Percentiles rank a stretch among this genome's conserved stretches.
Evolutionary conservation across 2,329 filamentous ascomycete species (phyloP).

Genomic region (Paraphaeosphaeria minitans): DNA sequence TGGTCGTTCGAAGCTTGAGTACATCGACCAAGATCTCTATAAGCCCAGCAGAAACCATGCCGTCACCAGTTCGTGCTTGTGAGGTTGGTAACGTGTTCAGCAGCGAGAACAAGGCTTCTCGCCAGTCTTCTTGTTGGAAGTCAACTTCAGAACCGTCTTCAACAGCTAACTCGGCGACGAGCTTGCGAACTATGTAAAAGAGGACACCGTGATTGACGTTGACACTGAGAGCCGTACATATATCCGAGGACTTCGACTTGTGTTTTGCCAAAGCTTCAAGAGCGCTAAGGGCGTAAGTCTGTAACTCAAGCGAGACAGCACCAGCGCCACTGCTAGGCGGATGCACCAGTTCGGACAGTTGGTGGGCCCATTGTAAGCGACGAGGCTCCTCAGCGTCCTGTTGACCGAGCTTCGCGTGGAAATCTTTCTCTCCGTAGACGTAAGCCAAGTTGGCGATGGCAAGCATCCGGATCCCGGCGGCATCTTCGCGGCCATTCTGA

Average conservation of each 20-base stretch:
- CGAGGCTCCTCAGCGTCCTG: constrained; percentile 89
- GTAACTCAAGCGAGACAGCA: constrained; percentile 74
- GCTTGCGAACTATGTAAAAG: constrained; percentile 89
- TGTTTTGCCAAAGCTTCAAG: constrained; percentile 86
- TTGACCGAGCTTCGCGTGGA: constrained; percentile 82
- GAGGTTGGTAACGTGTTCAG: constrained; percentile 77
- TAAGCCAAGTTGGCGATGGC: constrained; percentile 92
- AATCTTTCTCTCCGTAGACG: constrained; percentile 80
- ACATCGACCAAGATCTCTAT: constrained; percentile 91
- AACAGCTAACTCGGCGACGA: constrained; percentile 75
- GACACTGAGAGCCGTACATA: constrained; percentile 88
- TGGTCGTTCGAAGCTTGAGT: constrained; percentile 77
- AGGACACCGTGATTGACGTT: constrained; percentile 96
- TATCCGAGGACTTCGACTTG: constrained; percentile 76
- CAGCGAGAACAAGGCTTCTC: constrained; percentile 85
- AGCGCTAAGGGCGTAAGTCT: constrained; percentile 79
- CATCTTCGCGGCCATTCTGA: constrained; percentile 69
- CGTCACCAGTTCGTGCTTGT: constrained; percentile 74
- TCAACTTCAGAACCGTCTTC: constrained; percentile 60
- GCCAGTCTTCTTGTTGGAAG: constrained; percentile 83
- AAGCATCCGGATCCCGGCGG: constrained; percentile 80
- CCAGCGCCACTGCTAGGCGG: constrained; percentile 73
- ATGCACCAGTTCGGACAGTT: constrained; percentile 89
- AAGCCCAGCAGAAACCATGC: constrained; percentile 86
- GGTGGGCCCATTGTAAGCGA: constrained; percentile 86